Evolutionary conservation across 495 filamentous ascomycete genomes (phyloP), one percentile per base, ranked within the genome.

Genomic region (Penicillium maclennaniae): DNA sequence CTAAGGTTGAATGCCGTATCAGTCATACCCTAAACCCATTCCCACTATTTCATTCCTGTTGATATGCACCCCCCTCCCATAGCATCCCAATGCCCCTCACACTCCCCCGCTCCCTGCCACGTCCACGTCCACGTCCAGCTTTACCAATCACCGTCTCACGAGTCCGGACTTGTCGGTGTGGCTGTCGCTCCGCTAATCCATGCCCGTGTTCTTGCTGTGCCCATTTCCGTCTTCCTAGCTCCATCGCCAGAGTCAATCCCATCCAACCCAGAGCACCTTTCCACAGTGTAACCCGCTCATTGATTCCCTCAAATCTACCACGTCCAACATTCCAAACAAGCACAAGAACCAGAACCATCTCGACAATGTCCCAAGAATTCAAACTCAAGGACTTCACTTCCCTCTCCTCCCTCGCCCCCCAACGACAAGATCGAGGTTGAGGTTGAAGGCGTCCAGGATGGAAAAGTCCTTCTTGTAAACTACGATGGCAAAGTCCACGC

Each of bases 371-470:
- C 1, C 69, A 87, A 50, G 87, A 96, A 76, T 97, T 86, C 75
- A 95, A 90, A 65, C 79, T 98, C 58, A 95, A 93, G 62, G 85
- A 79, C 49, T 73, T 96, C 45, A 77, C 80, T 26, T 84, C 83
- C 52, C 75, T 95, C 23, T 50, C 67, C 2, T 79, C 86, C 53
- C 69, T 97, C 34, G 79, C 85, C 85, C 63, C 82, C 84, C 42
- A 82, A 87, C 3, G 87, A 96, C 47, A 98, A 96, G 75, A 74
- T 84, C 50, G 91, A 97, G 72, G 86, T 80, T 9, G 91, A 96
- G 60, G 85, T 98, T 0, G 92, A 97, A 57, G 93, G 92, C 0
- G 75, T 98, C 38, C 80, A 86, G 42, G 87, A 83, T 16, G 90
- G 81, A 26, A 97, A 97, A 69, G 84, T 97, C 0, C 75, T 98